Conservation (phyloP, 257 asterid genomes). For the Forsythia suspensa region DNA sequence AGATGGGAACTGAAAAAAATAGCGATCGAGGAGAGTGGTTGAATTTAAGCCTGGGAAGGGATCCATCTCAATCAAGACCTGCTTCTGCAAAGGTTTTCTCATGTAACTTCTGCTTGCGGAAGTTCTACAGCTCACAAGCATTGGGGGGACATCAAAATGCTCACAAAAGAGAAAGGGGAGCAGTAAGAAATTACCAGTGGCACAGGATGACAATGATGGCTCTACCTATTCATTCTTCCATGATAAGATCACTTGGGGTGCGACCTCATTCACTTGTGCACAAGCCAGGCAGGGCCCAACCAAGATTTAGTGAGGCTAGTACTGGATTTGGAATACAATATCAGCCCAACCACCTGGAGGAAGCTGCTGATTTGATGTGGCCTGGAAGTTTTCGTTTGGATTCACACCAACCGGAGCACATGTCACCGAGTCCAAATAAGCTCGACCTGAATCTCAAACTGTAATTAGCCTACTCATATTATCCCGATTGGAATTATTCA, state of each 20-base stretch:
- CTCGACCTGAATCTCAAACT: constrained; percentile 89
- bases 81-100: constrained; percentile 66
- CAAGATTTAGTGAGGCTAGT: constrained; percentile 41
- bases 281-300: constrained; percentile 52
- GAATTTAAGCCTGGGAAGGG: constrained; percentile 62
- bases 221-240: constrained; percentile 48
- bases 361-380: constrained; percentile 57
- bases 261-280: constrained; percentile 67
- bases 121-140: constrained; percentile 92
- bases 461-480: constrained; percentile 28
- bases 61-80: constrained; percentile 42
- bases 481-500: constrained; percentile 12
- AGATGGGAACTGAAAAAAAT: constrained; percentile 45
- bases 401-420: constrained; percentile 46
- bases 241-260: constrained; percentile 84
- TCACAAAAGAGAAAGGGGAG: constrained; percentile 93
- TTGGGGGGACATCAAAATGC: constrained; percentile 99
- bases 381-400: constrained; percentile 82
- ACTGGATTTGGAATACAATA: constrained; percentile 41
- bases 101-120: constrained; percentile 92
- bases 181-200: constrained; percentile 60
- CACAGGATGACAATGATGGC: constrained; percentile 55
- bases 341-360: constrained; percentile 34
- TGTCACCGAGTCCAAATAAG: constrained; percentile 38
- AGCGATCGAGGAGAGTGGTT: constrained; percentile 57